Percentiles rank a stretch among this genome's conserved stretches.
These are phyloP conservation scores for Metschnikowia dekortorum DNA, from an alignment of 805 yeast species.

Conservation along the genomic window DNA sequence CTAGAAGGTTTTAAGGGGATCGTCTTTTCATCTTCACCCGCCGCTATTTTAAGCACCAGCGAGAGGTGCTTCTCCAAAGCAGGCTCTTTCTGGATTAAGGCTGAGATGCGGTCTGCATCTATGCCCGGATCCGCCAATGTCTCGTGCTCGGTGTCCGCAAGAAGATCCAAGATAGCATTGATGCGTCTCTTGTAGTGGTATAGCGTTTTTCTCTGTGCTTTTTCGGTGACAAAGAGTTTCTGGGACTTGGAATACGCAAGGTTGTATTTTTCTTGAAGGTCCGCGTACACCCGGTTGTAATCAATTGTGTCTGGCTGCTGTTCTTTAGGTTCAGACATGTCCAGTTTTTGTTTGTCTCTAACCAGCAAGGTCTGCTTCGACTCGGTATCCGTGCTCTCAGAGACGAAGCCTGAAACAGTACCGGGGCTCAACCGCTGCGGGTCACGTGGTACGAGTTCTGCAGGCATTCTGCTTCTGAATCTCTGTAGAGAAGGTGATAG, in stretches of 20 bases:
- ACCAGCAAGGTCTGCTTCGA: neutral
- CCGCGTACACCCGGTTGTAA: slow-evolving; percentile 25
- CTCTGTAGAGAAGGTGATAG: too few relatives aligned
- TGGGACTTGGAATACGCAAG: slow-evolving; percentile 21
- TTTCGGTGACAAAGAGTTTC: slow-evolving; percentile 28
- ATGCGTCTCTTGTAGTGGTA: slow-evolving; percentile 33
- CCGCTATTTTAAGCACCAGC: slow-evolving; percentile 16
- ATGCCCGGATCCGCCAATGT: neutral
- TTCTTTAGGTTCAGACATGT: neutral
- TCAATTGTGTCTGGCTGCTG: slow-evolving; percentile 13
- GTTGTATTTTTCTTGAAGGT: slow-evolving; percentile 24
- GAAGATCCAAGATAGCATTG: slow-evolving; percentile 31
- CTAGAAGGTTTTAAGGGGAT: slow-evolving; percentile 17
- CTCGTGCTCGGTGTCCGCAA: slow-evolving; percentile 18
- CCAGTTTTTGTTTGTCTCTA: neutral
- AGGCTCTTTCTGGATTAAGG: slow-evolving; percentile 22
- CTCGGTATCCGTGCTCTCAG: neutral
- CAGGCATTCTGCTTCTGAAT: too few relatives aligned
- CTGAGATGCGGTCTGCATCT: slow-evolving; percentile 20
- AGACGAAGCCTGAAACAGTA: neutral
- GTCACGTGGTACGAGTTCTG: neutral
- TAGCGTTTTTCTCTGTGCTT: slow-evolving; percentile 32
- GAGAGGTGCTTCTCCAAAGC: slow-evolving; percentile 15
- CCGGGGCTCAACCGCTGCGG: neutral
- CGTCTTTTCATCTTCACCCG: slow-evolving; percentile 4